Conservation (phyloP, 75 land plant species). For the Cryptomeria japonica region DNA sequence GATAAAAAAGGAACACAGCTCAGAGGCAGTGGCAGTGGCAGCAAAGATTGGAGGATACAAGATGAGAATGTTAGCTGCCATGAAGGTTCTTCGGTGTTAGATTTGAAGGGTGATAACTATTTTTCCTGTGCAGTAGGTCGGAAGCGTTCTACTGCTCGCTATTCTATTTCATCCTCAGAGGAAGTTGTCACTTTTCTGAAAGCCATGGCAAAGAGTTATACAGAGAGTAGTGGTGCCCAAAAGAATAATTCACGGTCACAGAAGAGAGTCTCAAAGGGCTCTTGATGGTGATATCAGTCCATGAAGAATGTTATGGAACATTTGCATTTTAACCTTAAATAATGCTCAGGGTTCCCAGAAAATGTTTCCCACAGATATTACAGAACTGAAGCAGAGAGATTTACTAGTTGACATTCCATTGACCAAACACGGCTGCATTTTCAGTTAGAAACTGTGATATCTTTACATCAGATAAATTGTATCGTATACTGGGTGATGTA, state of each 20-base stretch:
- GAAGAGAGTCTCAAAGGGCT: neutral
- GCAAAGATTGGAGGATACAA: slow-evolving; percentile 16
- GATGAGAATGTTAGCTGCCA: slow-evolving; percentile 55
- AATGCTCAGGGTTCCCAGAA: neutral
- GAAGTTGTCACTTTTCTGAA: slow-evolving; percentile 81
- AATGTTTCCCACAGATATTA: neutral
- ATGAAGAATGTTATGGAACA: neutral
- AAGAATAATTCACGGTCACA: neutral
- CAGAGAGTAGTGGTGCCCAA: neutral
- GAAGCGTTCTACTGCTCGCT: slow-evolving; percentile 80
- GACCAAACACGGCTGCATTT: neutral
- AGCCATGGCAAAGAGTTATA: slow-evolving; percentile 34
- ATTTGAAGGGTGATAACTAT: slow-evolving; percentile 92
- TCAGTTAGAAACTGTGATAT: neutral
- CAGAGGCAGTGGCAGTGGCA: slow-evolving; percentile 22
- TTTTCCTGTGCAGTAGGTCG: slow-evolving; percentile 99
- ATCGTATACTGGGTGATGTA: neutral
- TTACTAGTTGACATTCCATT: neutral
- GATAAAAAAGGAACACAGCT: slow-evolving; percentile 29
- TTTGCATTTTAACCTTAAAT: neutral
- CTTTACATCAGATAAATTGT: neutral
- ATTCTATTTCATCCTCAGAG: slow-evolving; percentile 58
- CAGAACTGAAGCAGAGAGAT: neutral
- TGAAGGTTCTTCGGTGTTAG: slow-evolving; percentile 86
- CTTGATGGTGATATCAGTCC: neutral